Percentiles rank a stretch among this genome's conserved stretches.
phyloP scores from a whole-genome alignment of 1,139 yeast genomes.

The Geotrichum bryndzae region DNA sequence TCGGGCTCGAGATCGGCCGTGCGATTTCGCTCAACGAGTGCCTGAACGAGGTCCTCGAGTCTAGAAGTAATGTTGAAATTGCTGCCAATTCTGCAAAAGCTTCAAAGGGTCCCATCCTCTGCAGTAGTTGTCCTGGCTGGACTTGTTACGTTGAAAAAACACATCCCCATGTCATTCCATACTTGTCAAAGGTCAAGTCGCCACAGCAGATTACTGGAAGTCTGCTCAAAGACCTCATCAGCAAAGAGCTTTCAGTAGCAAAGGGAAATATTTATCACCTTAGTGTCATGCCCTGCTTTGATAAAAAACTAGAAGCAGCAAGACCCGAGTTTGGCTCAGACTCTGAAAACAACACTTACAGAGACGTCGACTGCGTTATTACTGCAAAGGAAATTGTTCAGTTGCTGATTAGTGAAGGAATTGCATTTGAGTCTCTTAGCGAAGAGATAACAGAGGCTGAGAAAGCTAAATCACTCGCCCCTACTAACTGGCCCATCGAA shows the following conservation, averaged over 20 bases:
- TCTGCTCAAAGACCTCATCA: conserved; percentile 54
- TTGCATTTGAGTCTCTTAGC: conserved; percentile 18
- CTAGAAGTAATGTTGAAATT: conserved; percentile 29
- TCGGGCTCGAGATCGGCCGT: conserved; percentile 82
- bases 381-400: conserved; percentile 85
- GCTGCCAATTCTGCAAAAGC: conserved; percentile 3
- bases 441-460: conserved; percentile 12
- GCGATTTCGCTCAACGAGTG: conserved; percentile 60
- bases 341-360: conserved; percentile 32
- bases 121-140: conserved; percentile 93
- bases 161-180: conserved; percentile 73
- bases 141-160: conserved; percentile 93
- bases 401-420: conserved; percentile 41
- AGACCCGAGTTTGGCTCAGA: conserved; percentile 54
- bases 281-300: conserved; percentile 94
- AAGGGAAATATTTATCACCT: conserved; percentile 60
- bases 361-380: conserved; percentile 88
- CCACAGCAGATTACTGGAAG: conserved; percentile 93
- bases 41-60: conserved; percentile 42
- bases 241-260: conserved; percentile 32
- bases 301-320: conserved; percentile 91
- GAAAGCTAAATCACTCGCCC: conserved; percentile 37
- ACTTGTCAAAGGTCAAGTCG: conserved; percentile 56
- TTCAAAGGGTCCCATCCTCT: conserved; percentile 41
- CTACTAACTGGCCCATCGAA: conserved; percentile 53